Evolutionary conservation across 108 stramenopile species (phyloP), one percentile per base, ranked within the genome.

Genomic region (Cyclotella choctawhatcheeana): DNA sequence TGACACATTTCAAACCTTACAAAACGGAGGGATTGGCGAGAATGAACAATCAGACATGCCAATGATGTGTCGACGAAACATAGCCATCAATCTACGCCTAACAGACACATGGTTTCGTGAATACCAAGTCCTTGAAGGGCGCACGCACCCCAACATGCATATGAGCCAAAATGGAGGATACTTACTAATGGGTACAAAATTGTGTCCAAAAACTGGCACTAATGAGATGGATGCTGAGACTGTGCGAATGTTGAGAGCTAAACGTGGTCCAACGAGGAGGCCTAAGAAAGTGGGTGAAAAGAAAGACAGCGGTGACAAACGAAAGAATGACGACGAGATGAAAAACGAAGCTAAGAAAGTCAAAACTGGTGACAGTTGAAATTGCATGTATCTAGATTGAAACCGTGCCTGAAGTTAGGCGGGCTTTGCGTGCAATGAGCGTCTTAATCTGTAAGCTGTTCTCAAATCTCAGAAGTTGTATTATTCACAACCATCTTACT

Each of bases 91-190:
- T 62, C 59, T 97, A 0, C 89, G 91, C 24, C 60, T 97, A 2
- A 93, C 81, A 26, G 92, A 93, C 66, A 88, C 92, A 1, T 97
- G 93, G 92, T 87, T 89, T 81, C 85, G 96, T 13, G 96, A 95
- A 52, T 92, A 92, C 77, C 93, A 97, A 75, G 89, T 97, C 8
- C 52, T 97, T 50, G 89, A 89, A 10, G 88, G 89, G 32, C 79
- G 93, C 32, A 97, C 96, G 25, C 96, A 95, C 82, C 96, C 96
- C 22, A 79, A 74, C n/a, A 97, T 97, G 96, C 89, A 59, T 72
- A 97, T 97, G 89, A 84, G 81, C 54, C 92, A 93, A 62, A 89
- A 86, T 75, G 93, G 96, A 6, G 93, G 96, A 14, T 97, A 89
- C 67, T 64, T 97, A 18, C 64, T 97, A 25, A 89, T 88, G 2